Percentiles rank a stretch among this genome's conserved stretches.
Conservation (phyloP, 495 filamentous ascomycete species). For the Aspergillus egyptiacus region DNA sequence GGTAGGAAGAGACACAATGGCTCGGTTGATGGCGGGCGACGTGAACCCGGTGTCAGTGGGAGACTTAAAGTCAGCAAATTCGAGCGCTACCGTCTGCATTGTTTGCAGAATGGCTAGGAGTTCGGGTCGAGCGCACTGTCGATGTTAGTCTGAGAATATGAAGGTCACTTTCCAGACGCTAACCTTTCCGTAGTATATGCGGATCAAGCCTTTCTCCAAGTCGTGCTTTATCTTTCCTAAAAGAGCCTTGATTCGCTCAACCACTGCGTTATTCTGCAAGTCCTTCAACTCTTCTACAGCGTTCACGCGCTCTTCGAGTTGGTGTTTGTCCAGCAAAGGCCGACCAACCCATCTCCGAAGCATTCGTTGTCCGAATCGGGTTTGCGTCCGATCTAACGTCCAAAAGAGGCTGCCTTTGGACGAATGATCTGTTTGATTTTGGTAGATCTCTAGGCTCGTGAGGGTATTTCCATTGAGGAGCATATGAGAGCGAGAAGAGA, state of each 20-base stretch:
- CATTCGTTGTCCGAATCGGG: conserved; percentile 80
- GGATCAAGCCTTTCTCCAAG: conserved; percentile 84
- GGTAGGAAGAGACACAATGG: conserved; percentile 68
- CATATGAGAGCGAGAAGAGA: conserved; percentile 93
- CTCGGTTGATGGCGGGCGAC: conserved; percentile 62
- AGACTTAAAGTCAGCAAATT: conserved; percentile 61
- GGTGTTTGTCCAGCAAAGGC: conserved; percentile 72
- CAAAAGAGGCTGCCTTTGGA: conserved; percentile 90
- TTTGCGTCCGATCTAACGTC: conserved; percentile 89
- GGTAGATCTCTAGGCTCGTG: conserved; percentile 90
- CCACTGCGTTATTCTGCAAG: conserved; percentile 53
- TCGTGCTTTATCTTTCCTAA: conserved; percentile 70
- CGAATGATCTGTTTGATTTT: conserved; percentile 84
- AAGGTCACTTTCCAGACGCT: not conserved
- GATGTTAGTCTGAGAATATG: conserved; percentile 19
- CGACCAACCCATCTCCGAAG: conserved; percentile 94
- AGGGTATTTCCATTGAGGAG: conserved; percentile 92
- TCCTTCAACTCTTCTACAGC: conserved; percentile 87
- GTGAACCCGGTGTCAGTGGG: conserved; percentile 67
- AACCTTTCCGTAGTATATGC: conserved; percentile 91
- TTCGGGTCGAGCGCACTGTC: conserved; percentile 78
- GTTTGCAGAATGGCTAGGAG: conserved; percentile 80
- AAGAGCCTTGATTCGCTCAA: conserved; percentile 67
- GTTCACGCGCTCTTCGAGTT: conserved; percentile 74
- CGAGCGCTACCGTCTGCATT: conserved; percentile 69